Evolutionary conservation across 164 flowering plant species (phyloP), one percentile per base, ranked within the genome.

Genomic region (Umbellularia californica): DNA sequence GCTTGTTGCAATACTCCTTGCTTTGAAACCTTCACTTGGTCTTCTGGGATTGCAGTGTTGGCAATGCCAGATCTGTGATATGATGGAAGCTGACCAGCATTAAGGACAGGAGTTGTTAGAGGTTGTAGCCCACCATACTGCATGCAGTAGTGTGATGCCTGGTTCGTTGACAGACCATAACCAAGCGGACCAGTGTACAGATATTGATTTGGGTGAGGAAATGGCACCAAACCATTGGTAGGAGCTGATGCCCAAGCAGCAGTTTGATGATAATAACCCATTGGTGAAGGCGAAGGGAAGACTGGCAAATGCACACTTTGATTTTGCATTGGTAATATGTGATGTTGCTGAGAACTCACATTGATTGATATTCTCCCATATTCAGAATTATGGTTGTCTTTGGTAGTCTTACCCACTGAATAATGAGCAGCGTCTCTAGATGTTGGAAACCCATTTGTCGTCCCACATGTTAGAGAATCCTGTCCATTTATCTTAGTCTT

Each of bases 261-360:
- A 77, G 69, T 87, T 75, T 90, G 99, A 77, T 87, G 96, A 82
- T 87, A 92, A 77, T 90, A 95, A 22, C 87, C 87, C 85, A 93
- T 77, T 23, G 89, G 68, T 19, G 97, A 79, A 76, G 90, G 87
- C 70, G 87, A 81, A 70, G 92, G 94, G 79, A 85, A 88, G 22
- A 84, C 74, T 17, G 97, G 95, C 69, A 78, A 87, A 78, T 80
- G 86, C 20, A 88, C 17, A 51, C 76, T 86, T 63, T 84, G 94
- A 74, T 80, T 85, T 27, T 77, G 88, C 80, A 85, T 52, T n/a
- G 87, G 78, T 10, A 70, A 81, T 66, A 82, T 30, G 69, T 75
- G 68, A 62, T 74, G 66, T 76, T 82, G 84, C 63, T 80, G 85
- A 71, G 89, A 82, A 77, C 85, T 81, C 76, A 81, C 11, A 75